These are phyloP conservation scores for Davidsoniella neocaledoniae DNA, from an alignment of 2,329 filamentous ascomycete genomes.

Conservation along the genomic window DNA sequence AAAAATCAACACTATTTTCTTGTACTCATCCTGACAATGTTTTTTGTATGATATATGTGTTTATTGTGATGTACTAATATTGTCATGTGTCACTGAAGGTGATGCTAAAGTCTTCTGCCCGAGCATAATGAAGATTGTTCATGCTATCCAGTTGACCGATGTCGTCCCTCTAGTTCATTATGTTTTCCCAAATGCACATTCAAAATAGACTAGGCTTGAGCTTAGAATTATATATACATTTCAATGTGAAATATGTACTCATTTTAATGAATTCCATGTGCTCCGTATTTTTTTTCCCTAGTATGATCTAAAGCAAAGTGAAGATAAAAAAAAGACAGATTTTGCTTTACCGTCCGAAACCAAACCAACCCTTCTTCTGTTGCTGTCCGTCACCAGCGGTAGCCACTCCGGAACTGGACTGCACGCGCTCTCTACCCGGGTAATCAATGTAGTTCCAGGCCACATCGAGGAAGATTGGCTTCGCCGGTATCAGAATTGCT, in stretches of 20 bases:
- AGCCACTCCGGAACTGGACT: constrained; percentile 12
- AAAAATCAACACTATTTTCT: not conserved
- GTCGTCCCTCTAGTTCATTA: too few relatives aligned
- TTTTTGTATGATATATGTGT: not conserved
- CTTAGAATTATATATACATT: too few relatives aligned
- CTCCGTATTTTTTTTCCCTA: not conserved
- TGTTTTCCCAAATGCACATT: too few relatives aligned
- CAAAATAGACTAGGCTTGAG: too few relatives aligned
- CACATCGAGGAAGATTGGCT: constrained; percentile 89
- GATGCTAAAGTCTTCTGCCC: too few relatives aligned
- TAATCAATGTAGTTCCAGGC: constrained; percentile 98
- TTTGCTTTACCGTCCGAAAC: constrained; percentile 38
- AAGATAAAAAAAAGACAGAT: not conserved
- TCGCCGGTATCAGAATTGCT: constrained; percentile 69
- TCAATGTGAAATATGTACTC: too few relatives aligned
- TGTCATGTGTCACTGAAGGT: too few relatives aligned
- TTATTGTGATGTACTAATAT: too few relatives aligned
- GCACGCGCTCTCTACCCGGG: constrained; percentile 37
- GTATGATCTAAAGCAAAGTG: not conserved
- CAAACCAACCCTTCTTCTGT: constrained; percentile 61
- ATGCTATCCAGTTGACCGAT: too few relatives aligned
- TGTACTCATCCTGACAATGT: not conserved
- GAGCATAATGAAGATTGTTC: too few relatives aligned
- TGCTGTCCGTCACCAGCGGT: constrained; percentile 23
- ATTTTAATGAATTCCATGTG: not conserved